Conservation (phyloP, 768 basidiomycete genomes). For the Serendipita sp. region DNA sequence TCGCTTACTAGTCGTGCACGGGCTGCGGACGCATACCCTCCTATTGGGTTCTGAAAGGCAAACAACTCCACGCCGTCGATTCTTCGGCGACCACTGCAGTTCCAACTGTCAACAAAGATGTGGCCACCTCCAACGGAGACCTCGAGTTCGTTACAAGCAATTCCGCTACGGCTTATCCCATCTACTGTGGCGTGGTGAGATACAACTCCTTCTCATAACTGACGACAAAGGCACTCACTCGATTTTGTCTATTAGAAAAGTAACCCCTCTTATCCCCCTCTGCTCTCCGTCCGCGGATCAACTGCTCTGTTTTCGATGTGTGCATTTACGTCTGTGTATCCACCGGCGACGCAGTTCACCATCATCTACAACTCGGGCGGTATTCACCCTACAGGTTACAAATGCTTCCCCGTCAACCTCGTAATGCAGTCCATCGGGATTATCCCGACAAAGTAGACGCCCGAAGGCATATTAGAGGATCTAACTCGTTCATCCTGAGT, state of each 20-base stretch:
- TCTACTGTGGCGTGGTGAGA: not conserved
- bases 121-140: not conserved
- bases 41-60: not conserved
- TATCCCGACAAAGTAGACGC: not conserved
- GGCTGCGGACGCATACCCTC: not conserved
- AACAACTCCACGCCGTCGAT: not conserved
- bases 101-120: not conserved
- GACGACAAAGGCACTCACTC: not conserved
- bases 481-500: not conserved
- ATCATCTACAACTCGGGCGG: not conserved
- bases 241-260: not conserved
- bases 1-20: not conserved
- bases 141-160: not conserved
- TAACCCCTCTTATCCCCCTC: not conserved
- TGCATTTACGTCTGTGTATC: slow-evolving; percentile 4
- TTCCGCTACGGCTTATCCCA: not conserved
- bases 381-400: not conserved
- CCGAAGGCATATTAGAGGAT: not conserved
- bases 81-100: not conserved
- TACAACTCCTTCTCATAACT: not conserved
- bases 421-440: not conserved
- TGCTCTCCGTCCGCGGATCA: not conserved
- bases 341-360: not conserved
- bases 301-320: not conserved
- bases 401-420: not conserved